Evolutionary conservation across 2,329 filamentous ascomycete species (phyloP).

Genomic region (Aureobasidium sp.): DNA sequence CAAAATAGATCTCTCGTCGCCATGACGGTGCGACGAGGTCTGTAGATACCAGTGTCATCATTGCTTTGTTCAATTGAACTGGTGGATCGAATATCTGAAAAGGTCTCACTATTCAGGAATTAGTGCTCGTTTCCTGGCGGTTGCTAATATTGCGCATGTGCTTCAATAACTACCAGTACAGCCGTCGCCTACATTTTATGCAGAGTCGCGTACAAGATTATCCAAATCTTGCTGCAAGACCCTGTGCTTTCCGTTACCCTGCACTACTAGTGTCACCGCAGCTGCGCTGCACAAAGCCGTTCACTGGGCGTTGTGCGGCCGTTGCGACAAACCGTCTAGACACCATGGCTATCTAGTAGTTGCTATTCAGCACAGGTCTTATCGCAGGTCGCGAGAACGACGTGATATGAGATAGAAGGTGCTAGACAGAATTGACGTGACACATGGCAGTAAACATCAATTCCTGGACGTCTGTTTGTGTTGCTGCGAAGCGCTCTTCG

Average conservation of each 20-base stretch:
- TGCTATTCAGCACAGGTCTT: not conserved
- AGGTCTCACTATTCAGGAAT: slow-evolving; percentile 2
- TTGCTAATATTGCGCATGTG: slow-evolving; percentile 5
- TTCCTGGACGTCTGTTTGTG: not conserved
- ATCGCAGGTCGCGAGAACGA: not conserved
- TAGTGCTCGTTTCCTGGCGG: slow-evolving; percentile 7
- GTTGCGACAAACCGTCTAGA: not conserved
- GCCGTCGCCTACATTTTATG: slow-evolving; percentile 2
- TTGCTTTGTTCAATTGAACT: slow-evolving; percentile 6
- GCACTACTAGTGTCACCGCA: not conserved
- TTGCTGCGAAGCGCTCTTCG: not conserved
- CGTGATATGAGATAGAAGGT: slow-evolving; percentile 1
- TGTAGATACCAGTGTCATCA: not conserved
- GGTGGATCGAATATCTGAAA: not conserved
- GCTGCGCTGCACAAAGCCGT: not conserved
- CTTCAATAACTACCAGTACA: not conserved
- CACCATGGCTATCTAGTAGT: not conserved
- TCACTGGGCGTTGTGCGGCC: not conserved
- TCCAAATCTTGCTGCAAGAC: not conserved
- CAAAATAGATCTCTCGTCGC: not conserved
- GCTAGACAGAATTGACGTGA: not conserved
- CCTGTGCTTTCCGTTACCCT: slow-evolving; percentile 8
- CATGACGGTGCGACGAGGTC: not conserved
- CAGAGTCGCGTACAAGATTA: not conserved
- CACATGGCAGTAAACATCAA: not conserved